Conservation (phyloP, 2,329 filamentous ascomycete genomes). For the Botrytis byssoidea region DNA sequence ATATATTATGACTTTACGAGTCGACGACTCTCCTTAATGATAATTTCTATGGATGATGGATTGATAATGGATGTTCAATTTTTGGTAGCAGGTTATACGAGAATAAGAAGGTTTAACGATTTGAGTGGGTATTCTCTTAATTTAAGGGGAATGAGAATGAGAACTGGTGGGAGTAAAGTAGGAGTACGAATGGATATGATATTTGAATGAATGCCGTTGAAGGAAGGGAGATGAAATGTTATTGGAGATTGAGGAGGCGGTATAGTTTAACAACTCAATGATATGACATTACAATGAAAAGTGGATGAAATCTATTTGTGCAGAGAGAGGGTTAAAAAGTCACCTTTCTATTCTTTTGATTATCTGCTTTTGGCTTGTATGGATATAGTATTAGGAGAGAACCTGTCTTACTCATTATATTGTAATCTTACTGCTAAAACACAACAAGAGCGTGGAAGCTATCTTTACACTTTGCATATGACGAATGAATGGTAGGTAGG, state of each 20-base stretch:
- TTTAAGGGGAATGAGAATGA: background rate
- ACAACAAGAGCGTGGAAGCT: no score
- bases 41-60: background rate
- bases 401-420: background rate
- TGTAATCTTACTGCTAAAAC: no score
- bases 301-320: background rate
- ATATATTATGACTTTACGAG: background rate
- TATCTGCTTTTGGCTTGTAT: background rate
- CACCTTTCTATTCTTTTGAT: background rate
- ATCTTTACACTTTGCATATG: no score
- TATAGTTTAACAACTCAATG: background rate
- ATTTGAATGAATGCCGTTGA: background rate
- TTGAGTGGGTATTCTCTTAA: background rate
- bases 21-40: background rate
- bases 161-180: no score
- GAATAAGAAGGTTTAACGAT: background rate
- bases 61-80: background rate
- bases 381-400: background rate
- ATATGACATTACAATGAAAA: background rate
- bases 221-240: background rate
- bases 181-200: background rate
- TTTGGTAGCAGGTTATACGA: background rate
- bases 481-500: background rate
- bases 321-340: rapidly evolving
- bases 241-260: background rate